Percentiles rank a stretch among this genome's conserved stretches.
Conservation (phyloP, 805 yeast species). For the Zygotorulaspora chibaensis region DNA sequence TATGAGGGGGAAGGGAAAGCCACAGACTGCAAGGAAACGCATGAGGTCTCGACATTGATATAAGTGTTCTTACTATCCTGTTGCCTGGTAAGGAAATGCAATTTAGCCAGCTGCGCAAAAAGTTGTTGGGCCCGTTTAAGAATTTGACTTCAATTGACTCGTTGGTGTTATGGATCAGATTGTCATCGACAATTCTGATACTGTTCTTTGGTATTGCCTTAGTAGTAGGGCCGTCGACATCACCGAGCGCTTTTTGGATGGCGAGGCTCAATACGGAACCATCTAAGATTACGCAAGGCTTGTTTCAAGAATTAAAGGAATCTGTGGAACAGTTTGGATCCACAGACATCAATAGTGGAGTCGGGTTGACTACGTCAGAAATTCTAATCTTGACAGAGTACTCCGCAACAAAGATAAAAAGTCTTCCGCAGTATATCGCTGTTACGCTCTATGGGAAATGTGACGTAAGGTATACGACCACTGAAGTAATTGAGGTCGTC, state of each 20-base stretch:
- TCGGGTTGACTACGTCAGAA: slow-evolving; percentile 33
- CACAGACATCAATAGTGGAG: slow-evolving; percentile 28
- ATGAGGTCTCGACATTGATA: too few relatives aligned
- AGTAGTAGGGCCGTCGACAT: slow-evolving; percentile 19
- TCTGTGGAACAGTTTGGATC: slow-evolving; percentile 25
- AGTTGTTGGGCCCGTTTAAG: slow-evolving; percentile 17
- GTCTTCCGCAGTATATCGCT: slow-evolving; percentile 28
- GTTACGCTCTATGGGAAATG: slow-evolving; percentile 28
- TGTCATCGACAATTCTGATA: slow-evolving; percentile 21
- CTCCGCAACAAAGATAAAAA: slow-evolving; percentile 21
- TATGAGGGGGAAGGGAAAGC: too few relatives aligned
- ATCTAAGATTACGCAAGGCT: slow-evolving; percentile 26
- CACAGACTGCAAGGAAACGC: too few relatives aligned
- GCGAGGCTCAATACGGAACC: slow-evolving; percentile 25
- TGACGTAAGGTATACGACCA: slow-evolving; percentile 16
- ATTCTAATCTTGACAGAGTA: slow-evolving; percentile 27
- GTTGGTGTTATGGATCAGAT: slow-evolving; percentile 20
- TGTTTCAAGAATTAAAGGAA: slow-evolving; percentile 22
- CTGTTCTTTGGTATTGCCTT: slow-evolving; percentile 20
- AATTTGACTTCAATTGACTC: slow-evolving; percentile 25
- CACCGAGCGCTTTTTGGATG: slow-evolving; percentile 22
- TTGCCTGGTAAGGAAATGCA: slow-evolving; percentile 5
- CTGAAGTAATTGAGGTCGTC: slow-evolving; percentile 5
- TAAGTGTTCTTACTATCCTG: too few relatives aligned
- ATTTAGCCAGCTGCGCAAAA: slow-evolving; percentile 9